These are phyloP conservation scores for Colletotrichum sp. DNA, from an alignment of 2,329 filamentous ascomycete species.

Conservation along the genomic window DNA sequence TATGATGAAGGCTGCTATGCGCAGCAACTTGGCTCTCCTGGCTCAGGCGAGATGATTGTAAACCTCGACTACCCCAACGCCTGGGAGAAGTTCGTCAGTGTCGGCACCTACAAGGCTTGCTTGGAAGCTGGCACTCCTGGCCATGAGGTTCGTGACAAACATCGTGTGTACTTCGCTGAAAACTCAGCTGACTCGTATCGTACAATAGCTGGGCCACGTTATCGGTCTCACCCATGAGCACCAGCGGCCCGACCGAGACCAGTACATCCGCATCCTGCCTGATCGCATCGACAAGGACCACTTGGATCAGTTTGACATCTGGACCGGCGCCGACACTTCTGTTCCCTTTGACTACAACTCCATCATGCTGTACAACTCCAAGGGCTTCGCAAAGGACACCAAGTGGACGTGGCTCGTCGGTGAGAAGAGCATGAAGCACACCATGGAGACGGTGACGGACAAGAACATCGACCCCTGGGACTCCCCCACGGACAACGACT, in stretches of 20 bases:
- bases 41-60: neutral
- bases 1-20: neutral
- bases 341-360: conserved; percentile 10
- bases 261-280: neutral
- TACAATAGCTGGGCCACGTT: neutral
- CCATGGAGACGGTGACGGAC: neutral
- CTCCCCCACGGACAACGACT: neutral
- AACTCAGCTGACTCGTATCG: neutral
- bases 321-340: neutral
- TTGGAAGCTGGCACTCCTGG: neutral
- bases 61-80: neutral
- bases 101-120: neutral
- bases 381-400: neutral
- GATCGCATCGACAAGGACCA: neutral
- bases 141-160: neutral
- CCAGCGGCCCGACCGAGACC: neutral
- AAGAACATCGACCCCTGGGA: neutral
- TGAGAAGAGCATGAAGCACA: neutral
- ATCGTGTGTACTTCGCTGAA: neutral
- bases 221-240: conserved; percentile 4
- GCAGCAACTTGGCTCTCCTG: neutral
- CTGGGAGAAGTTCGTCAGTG: fast-evolving
- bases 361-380: neutral
- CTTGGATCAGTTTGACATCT: neutral
- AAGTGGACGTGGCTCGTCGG: neutral